Evolutionary conservation across 73 alveolate species (phyloP).

Genomic region (Tetrahymena malaccensis): DNA sequence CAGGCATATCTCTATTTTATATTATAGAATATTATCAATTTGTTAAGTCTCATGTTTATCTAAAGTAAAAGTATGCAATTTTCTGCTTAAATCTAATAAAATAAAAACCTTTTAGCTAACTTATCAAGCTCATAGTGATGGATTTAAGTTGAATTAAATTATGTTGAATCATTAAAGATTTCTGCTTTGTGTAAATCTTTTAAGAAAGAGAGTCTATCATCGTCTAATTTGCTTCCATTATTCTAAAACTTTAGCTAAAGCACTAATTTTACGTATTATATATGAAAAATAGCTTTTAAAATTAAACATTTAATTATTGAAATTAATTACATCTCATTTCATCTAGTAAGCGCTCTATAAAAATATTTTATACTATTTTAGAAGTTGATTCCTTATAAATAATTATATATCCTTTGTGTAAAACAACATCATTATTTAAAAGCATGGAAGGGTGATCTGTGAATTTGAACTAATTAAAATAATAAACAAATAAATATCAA

Average conservation of each 20-base stretch:
- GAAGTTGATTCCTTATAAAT: background rate
- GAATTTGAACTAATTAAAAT: background rate
- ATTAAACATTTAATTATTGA: no score
- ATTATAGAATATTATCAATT: no score
- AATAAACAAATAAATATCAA: background rate
- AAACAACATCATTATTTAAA: background rate
- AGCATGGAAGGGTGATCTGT: background rate
- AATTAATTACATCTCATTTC: background rate
- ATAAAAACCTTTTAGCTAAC: background rate
- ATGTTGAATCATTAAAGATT: background rate
- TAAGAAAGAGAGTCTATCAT: background rate
- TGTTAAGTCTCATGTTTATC: no score
- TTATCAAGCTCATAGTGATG: background rate
- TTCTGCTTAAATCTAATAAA: background rate
- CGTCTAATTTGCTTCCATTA: background rate
- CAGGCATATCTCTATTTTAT: slow-evolving; percentile 57
- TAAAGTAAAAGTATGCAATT: background rate
- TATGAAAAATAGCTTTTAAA: no score
- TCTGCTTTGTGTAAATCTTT: background rate
- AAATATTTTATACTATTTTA: background rate
- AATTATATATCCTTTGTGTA: background rate
- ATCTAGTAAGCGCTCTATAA: background rate
- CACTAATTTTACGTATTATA: no score
- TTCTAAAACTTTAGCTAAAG: background rate
- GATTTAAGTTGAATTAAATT: background rate